Conservation (phyloP, 345 rosid species). For the Rubroshorea leprosula region DNA sequence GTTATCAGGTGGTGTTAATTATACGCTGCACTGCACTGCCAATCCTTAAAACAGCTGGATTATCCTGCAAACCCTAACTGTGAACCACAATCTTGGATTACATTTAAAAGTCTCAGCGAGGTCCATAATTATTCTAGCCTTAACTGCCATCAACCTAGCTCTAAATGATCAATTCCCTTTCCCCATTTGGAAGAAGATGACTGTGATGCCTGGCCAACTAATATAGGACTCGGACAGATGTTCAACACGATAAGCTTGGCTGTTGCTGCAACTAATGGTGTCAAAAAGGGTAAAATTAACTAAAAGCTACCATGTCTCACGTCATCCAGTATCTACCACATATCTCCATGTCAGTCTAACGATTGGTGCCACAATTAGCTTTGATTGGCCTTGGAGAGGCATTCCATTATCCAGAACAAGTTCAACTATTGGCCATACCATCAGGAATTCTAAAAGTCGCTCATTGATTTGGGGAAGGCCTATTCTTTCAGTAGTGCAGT, state of each 20-base stretch:
- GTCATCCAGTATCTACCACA: background rate
- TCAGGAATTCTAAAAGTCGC: slow-evolving; percentile 38
- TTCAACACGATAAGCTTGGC: slow-evolving; percentile 30
- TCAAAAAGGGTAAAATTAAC: slow-evolving; percentile 30
- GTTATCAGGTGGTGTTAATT: slow-evolving; percentile 28
- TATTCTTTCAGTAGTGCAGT: slow-evolving; percentile 38
- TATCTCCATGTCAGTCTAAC: slow-evolving; percentile 36
- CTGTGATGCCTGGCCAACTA: slow-evolving; percentile 28
- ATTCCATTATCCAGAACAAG: slow-evolving; percentile 41
- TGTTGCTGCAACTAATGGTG: slow-evolving; percentile 34
- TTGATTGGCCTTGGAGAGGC: slow-evolving; percentile 46
- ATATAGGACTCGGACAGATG: slow-evolving; percentile 46
- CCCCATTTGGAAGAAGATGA: slow-evolving; percentile 35
- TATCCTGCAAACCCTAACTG: slow-evolving; percentile 45
- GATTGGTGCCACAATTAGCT: slow-evolving; percentile 43
- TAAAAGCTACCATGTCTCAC: slow-evolving; percentile 7
- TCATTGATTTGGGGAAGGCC: slow-evolving; percentile 28
- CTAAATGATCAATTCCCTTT: slow-evolving; percentile 25
- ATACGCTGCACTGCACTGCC: slow-evolving; percentile 28
- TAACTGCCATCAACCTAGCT: slow-evolving; percentile 22
- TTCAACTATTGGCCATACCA: slow-evolving; percentile 32
- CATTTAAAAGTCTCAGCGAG: slow-evolving; percentile 45
- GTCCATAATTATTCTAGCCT: slow-evolving; percentile 21
- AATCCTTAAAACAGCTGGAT: slow-evolving; percentile 23
- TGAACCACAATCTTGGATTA: slow-evolving; percentile 35